A percentile compares a stretch with the other conserved stretches of the same genome.
Conservation (phyloP, 177 flowering plant species). For the Telopea speciosissima region DNA sequence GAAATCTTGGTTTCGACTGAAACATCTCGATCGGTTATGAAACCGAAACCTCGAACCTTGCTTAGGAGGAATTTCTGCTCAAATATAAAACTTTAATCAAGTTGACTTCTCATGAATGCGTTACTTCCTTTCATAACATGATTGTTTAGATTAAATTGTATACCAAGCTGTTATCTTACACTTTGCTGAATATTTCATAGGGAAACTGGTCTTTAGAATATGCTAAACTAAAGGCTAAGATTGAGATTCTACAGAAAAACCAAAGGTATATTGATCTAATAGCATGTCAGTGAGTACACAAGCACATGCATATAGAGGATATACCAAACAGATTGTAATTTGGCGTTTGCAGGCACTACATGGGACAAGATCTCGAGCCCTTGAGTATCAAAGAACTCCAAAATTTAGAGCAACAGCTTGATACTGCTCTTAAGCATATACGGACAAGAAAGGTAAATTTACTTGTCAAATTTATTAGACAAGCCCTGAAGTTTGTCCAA, state of each 20-base stretch:
- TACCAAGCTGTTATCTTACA: neutral
- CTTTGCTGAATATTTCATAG: conserved; percentile 18
- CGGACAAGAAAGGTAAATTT: conserved; percentile 51
- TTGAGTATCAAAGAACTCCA: conserved; percentile 66
- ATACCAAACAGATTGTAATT: neutral
- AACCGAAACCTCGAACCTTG: too few species aligned
- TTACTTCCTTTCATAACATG: neutral
- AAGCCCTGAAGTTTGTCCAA: neutral
- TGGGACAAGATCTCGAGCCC: conserved; percentile 59
- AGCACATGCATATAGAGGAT: neutral
- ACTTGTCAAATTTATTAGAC: neutral
- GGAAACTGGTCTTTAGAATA: conserved; percentile 46
- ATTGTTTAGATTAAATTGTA: neutral
- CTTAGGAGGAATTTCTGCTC: too few species aligned
- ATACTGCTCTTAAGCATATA: conserved; percentile 56
- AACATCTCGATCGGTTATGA: too few species aligned
- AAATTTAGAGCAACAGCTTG: conserved; percentile 69
- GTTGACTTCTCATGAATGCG: neutral
- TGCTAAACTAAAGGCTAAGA: conserved; percentile 44
- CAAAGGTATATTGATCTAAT: conserved; percentile 42
- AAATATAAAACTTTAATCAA: neutral
- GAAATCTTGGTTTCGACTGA: too few species aligned
- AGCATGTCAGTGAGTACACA: neutral
- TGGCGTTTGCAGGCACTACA: conserved; percentile 37
- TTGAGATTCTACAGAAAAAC: conserved; percentile 58